phyloP scores from a whole-genome alignment of 2,329 filamentous ascomycete species.

The Arthrobotrys pseudoclavata region DNA sequence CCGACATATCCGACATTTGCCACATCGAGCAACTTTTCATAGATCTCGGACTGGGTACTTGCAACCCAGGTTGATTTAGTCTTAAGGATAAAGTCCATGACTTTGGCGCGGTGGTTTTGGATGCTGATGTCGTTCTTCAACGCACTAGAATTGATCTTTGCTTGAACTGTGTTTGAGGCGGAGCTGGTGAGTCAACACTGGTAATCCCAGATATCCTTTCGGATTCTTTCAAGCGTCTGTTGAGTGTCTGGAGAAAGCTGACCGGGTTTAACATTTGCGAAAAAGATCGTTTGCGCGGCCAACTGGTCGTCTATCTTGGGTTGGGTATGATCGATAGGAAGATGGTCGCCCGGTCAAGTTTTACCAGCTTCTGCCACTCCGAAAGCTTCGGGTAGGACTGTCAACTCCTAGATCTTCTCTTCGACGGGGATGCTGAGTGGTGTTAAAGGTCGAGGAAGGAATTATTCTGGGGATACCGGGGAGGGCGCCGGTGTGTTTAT shows the following conservation, averaged over 20 bases:
- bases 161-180: not conserved
- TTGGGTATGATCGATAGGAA: not conserved
- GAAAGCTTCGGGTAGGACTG: not conserved
- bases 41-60: not conserved
- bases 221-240: not conserved
- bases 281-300: not conserved
- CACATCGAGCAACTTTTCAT: not conserved
- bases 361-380: not conserved
- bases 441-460: conserved; percentile 7
- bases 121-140: conserved; percentile 3
- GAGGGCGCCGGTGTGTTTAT: not conserved
- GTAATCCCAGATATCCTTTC: conserved; percentile 5
- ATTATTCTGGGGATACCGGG: not conserved
- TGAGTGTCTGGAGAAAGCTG: not conserved
- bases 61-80: conserved; percentile 8
- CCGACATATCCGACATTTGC: conserved; percentile 1
- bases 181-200: conserved; percentile 14
- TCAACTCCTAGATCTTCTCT: conserved; percentile 13
- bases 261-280: not conserved
- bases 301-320: conserved; percentile 8
- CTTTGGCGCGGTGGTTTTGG: conserved; percentile 10
- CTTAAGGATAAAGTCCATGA: conserved; percentile 3
- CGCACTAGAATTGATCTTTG: conserved; percentile 5
- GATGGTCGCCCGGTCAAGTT: conserved; percentile 5
- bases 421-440: conserved; percentile 1